These are phyloP conservation scores for Cenchrus purpureus DNA, from an alignment of 176 grass and related monocot species.

Conservation along the genomic window DNA sequence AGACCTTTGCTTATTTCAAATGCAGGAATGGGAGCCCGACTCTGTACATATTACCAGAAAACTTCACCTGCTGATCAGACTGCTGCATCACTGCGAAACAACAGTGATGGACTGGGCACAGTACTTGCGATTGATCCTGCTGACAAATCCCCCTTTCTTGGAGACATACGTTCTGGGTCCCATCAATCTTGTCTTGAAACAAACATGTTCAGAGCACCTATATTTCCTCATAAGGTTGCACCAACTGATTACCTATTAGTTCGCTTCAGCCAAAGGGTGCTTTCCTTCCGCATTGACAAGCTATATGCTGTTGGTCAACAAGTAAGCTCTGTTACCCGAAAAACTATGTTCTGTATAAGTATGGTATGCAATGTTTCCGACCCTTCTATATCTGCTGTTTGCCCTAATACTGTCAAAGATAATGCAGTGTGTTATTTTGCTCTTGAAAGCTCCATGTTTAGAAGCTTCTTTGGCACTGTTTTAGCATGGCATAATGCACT, in stretches of 20 bases:
- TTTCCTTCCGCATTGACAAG: conserved; percentile 90
- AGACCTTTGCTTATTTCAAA: conserved; percentile 87
- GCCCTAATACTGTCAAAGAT: too few relatives aligned
- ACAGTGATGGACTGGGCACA: conserved; percentile 66
- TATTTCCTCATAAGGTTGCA: conserved; percentile 86
- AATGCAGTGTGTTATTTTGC: not conserved
- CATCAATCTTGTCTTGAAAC: conserved; percentile 88
- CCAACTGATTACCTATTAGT: conserved; percentile 92
- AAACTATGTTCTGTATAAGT: too few relatives aligned
- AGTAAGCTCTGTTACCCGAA: conserved; percentile 47
- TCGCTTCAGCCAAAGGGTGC: conserved; percentile 77
- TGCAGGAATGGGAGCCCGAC: conserved; percentile 92
- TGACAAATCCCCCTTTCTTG: conserved; percentile 95
- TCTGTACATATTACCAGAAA: conserved; percentile 98
- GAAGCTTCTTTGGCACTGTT: not conserved
- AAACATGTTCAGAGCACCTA: conserved; percentile 89
- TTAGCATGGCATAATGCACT: not conserved
- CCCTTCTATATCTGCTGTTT: too few relatives aligned
- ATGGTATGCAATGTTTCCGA: too few relatives aligned
- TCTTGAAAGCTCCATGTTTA: conserved; percentile 22
- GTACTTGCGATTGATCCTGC: conserved; percentile 79
- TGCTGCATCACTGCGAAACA: conserved; percentile 66
- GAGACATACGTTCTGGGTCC: conserved; percentile 70
- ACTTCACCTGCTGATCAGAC: conserved; percentile 68
- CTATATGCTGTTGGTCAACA: conserved; percentile 92